Conservation (phyloP, 768 basidiomycete genomes). For the Trametes gibbosa region DNA sequence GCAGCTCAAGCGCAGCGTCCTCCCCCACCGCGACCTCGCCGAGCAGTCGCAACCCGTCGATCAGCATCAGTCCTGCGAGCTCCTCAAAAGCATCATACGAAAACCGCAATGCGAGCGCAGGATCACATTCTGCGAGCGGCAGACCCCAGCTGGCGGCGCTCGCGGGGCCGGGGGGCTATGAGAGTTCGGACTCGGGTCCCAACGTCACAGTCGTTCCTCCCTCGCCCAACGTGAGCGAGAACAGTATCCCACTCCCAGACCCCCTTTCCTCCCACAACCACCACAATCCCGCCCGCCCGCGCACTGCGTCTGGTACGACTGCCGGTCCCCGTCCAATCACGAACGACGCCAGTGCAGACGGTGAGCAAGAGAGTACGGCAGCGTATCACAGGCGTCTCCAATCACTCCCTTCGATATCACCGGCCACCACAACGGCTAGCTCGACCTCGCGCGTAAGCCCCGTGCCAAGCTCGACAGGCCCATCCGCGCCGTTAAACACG, state of each 20-base stretch:
- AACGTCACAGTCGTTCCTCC: constrained; percentile 35
- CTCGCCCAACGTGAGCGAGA: constrained; percentile 27
- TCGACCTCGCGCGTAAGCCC: constrained; percentile 6
- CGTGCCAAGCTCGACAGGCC: background rate
- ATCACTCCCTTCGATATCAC: constrained; percentile 14
- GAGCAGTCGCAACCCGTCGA: constrained; percentile 18
- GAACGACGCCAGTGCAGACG: no score
- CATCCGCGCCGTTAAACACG: background rate
- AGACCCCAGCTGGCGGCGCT: constrained; percentile 1
- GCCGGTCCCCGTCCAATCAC: constrained; percentile 2
- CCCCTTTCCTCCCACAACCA: background rate
- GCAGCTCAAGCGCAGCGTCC: constrained; percentile 15
- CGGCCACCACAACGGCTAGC: constrained; percentile 7
- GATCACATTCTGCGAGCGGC: background rate
- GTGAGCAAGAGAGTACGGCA: background rate
- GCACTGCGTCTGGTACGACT: constrained; percentile 7
- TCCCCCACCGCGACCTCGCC: constrained; percentile 16
- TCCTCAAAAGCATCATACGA: background rate
- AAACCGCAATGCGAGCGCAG: constrained; percentile 2
- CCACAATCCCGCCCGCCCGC: background rate
- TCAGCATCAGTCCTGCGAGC: constrained; percentile 11
- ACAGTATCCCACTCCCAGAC: constrained; percentile 13
- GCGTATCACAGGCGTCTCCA: constrained; percentile 12
- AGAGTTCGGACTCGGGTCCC: constrained; percentile 24
- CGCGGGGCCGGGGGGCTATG: background rate